Evolutionary conservation across 352 stramenopile species (phyloP), one percentile per base, ranked within the genome.

Genomic region (Peronospora farinosa): DNA sequence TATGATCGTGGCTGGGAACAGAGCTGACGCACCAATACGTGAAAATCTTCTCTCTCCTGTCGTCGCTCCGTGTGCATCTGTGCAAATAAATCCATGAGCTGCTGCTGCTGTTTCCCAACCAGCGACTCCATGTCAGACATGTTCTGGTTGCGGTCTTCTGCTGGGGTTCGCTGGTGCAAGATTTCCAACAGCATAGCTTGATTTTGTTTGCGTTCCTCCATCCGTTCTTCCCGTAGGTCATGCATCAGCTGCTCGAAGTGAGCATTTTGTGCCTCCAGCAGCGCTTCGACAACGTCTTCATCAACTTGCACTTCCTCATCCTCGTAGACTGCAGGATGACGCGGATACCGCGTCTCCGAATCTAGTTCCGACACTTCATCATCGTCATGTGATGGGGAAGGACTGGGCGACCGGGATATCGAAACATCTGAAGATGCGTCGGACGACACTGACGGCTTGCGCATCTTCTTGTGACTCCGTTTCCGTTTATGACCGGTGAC

Each of bases 31-130:
- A 74, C 44, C 37, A 72, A 13, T 12, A 40, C 40, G 8, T 58
- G 51, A 35, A 67, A 71, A n/a, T 69, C 54, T 30, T 62, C 65
- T 58, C 65, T 60, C 32, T 74, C 62, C 13, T 67, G 65, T 25
- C 65, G 51, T 21, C 62, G 58, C 39, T 72, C 65, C 23, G 60
- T 67, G 31, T 71, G 58, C 47, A 74, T 67, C 31, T 66, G 58
- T 21, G 47, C 31, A 30, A 72, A 74, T 46, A 69, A 54, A 52
- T 60, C 60, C 54, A 74, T 50, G 32, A 74, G 52, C 25, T 74
- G 65, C 28, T 69, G 47, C 13, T 68, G 63, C 44, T 72, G 65
- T 27, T 67, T 70, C 11, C 33, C 38, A 6, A 70, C 52, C 4
- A 74, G 45, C 11, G 59, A 50, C n/a, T 69, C 52, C 38, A 69